Percentiles rank a stretch among this genome's conserved stretches.
Evolutionary conservation across 306 rosid species (phyloP).

Genomic region (Lagenaria siceraria): DNA sequence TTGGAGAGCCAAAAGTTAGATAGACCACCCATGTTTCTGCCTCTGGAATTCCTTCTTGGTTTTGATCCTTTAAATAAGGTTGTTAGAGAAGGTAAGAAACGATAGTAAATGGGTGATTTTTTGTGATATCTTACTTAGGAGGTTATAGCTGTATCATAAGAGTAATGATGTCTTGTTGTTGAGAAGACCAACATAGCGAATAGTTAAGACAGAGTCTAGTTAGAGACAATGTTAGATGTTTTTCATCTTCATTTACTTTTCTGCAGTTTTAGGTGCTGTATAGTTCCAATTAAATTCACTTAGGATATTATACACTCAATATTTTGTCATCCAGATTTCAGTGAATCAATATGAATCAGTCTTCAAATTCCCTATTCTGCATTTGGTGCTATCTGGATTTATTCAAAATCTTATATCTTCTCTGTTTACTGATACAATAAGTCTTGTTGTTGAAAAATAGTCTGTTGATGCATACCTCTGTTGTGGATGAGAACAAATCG

Average conservation of each 20-base stretch:
- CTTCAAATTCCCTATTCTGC: background rate
- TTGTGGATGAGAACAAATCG: background rate
- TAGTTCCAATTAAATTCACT: background rate
- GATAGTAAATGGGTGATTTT: background rate
- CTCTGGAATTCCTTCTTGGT: background rate
- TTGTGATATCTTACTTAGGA: background rate
- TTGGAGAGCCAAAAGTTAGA: constrained; percentile 17
- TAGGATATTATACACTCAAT: background rate
- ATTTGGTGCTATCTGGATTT: background rate
- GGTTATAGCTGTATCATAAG: constrained; percentile 1
- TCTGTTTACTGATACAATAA: background rate
- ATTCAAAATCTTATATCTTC: background rate
- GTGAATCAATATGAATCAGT: background rate
- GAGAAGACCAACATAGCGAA: background rate
- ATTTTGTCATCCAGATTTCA: background rate
- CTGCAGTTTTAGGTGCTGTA: constrained; percentile 6
- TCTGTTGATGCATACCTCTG: background rate
- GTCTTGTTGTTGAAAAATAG: no score
- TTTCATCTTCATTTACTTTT: background rate
- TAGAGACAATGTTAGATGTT: constrained; percentile 2
- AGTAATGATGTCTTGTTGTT: background rate
- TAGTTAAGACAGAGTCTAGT: constrained; percentile 1
- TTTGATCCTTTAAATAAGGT: constrained; percentile 39
- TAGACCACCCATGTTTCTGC: background rate
- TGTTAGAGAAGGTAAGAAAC: constrained; percentile 15